Conservation (phyloP, 2,329 filamentous ascomycete genomes). For the Cercospora brassicicola region DNA sequence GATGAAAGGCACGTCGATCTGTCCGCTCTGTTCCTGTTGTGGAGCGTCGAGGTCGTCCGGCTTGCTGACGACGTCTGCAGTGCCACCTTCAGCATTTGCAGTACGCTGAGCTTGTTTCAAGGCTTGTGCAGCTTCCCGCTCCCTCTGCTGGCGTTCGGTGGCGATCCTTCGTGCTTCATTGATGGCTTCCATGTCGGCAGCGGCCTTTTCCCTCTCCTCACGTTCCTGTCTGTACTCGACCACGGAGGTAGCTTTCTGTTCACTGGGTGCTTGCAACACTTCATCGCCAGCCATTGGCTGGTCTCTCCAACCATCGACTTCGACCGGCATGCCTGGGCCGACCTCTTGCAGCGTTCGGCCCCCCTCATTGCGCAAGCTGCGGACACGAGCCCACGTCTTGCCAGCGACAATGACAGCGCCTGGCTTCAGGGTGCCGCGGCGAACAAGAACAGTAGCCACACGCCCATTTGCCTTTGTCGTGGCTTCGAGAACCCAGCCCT, state of each 20-base stretch:
- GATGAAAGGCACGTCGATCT: conserved; percentile 71
- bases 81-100: conserved; percentile 19
- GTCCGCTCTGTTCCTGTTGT: conserved; percentile 49
- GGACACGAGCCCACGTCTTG: conserved; percentile 82
- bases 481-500: conserved; percentile 93
- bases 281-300: conserved; percentile 83
- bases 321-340: conserved; percentile 82
- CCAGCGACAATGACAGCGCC: conserved; percentile 88
- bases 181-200: conserved; percentile 72
- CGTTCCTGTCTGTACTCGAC: conserved; percentile 74
- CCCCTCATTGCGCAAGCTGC: conserved; percentile 79
- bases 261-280: conserved; percentile 77
- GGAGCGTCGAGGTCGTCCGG: conserved; percentile 31
- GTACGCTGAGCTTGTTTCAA: conserved; percentile 31
- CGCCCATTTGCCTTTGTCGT: conserved; percentile 82
- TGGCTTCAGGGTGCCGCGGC: conserved; percentile 76
- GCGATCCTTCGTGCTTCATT: conserved; percentile 62
- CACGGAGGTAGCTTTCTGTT: conserved; percentile 75
- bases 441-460: conserved; percentile 84
- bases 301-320: conserved; percentile 92
- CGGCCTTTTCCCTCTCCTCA: conserved; percentile 64
- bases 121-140: conserved; percentile 49
- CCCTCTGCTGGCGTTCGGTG: conserved; percentile 62
- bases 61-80: conserved; percentile 30
- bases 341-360: conserved; percentile 71